These are phyloP conservation scores for Exidia glandulosa DNA, from an alignment of 768 basidiomycete species.

Conservation along the genomic window DNA sequence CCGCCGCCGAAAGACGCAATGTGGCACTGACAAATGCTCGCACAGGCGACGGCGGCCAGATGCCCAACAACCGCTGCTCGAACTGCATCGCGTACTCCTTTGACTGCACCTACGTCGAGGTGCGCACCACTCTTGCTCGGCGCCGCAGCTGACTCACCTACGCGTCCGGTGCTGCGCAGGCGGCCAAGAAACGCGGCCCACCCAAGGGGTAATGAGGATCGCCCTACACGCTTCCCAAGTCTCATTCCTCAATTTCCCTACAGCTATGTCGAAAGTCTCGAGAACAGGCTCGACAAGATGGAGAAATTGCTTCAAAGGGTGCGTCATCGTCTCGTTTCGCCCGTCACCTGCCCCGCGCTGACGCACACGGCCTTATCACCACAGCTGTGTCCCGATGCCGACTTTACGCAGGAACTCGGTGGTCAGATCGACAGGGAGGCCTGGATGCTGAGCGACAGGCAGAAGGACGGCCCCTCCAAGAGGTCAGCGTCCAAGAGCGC, in stretches of 20 bases:
- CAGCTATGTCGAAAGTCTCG: conserved; percentile 40
- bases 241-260: conserved; percentile 4
- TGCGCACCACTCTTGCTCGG: conserved; percentile 15
- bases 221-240: neutral
- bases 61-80: conserved; percentile 49
- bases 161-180: neutral
- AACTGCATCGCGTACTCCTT: conserved; percentile 48
- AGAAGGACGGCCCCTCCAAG: neutral
- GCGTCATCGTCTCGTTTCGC: conserved; percentile 9
- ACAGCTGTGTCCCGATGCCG: conserved; percentile 56
- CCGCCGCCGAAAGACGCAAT: conserved; percentile 12
- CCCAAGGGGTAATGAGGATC: conserved; percentile 13
- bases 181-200: conserved; percentile 37
- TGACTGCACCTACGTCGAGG: conserved; percentile 62
- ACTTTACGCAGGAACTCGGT: conserved; percentile 50
- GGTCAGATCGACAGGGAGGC: conserved; percentile 6
- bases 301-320: conserved; percentile 37
- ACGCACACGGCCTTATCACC: conserved; percentile 10
- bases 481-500: no score
- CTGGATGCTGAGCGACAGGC: neutral
- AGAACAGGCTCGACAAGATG: conserved; percentile 38
- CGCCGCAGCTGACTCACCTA: neutral
- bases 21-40: conserved; percentile 20
- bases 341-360: neutral
- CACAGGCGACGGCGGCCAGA: conserved; percentile 15